These are phyloP conservation scores for Salvia hispanica DNA, from an alignment of 257 asterid species.

Conservation along the genomic window DNA sequence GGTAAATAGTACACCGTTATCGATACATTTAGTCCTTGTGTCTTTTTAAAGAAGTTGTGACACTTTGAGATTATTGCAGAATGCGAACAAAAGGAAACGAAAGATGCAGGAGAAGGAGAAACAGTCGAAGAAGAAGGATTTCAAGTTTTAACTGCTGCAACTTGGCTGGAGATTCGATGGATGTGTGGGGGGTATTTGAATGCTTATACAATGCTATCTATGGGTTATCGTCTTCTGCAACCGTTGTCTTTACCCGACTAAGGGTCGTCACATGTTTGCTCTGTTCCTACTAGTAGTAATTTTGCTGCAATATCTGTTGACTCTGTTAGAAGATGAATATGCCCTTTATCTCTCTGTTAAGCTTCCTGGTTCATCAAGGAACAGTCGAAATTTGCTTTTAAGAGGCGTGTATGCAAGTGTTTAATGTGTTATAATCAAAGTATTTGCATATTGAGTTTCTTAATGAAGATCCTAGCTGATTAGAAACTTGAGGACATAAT, in stretches of 20 bases:
- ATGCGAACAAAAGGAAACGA: constrained; percentile 83
- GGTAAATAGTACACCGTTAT: constrained; percentile 38
- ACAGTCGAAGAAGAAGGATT: constrained; percentile 91
- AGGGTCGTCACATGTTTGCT: background rate
- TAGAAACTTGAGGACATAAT: no score
- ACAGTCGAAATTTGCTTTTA: no score
- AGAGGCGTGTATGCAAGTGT: no score
- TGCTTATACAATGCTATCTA: constrained; percentile 1
- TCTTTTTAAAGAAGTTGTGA: constrained; percentile 3
- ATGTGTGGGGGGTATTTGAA: background rate
- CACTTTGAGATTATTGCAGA: constrained; percentile 46
- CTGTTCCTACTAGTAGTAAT: background rate
- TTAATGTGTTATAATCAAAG: no score
- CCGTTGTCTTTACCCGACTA: constrained; percentile 6
- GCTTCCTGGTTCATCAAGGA: no score
- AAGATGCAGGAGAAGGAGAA: constrained; percentile 91
- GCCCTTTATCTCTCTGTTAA: background rate
- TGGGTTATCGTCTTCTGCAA: constrained; percentile 5
- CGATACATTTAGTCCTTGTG: background rate
- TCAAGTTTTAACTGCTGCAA: constrained; percentile 57
- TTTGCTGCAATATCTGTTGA: background rate
- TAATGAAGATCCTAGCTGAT: no score
- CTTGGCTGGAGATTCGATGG: background rate
- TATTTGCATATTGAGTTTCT: no score
- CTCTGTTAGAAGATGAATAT: constrained; percentile 1